Evolutionary conservation across 352 stramenopile species (phyloP).

Genomic region (Globisporangium camurandrum): DNA sequence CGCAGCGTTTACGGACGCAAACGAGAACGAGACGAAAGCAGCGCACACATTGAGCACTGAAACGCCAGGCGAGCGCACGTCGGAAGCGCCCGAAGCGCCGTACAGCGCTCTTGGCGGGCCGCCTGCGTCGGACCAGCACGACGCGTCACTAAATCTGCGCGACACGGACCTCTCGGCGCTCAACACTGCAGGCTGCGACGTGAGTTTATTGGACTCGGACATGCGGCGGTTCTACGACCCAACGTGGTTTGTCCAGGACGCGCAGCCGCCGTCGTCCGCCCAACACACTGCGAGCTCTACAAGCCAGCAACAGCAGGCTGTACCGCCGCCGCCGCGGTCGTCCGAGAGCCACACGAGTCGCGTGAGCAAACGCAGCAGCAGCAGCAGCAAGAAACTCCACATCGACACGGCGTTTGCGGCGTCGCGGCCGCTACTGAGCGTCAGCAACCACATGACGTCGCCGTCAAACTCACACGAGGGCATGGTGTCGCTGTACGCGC

Average conservation of each 20-base stretch:
- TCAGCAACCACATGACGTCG: slow-evolving; percentile 10
- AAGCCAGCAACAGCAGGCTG: neutral
- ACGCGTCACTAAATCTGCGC: slow-evolving; percentile 13
- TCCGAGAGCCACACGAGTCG: slow-evolving; percentile 1
- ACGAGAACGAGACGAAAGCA: slow-evolving; percentile 1
- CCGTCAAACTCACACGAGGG: slow-evolving; percentile 14
- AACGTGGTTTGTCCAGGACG: slow-evolving; percentile 27
- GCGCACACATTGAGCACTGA: neutral
- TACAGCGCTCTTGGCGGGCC: no score
- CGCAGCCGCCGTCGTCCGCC: neutral
- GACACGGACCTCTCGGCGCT: slow-evolving; percentile 35
- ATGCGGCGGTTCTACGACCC: slow-evolving; percentile 72
- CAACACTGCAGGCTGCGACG: slow-evolving; percentile 51
- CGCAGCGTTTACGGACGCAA: no score
- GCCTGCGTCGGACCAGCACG: neutral
- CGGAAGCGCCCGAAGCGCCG: neutral
- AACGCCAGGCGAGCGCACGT: slow-evolving; percentile 2
- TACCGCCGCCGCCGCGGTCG: neutral
- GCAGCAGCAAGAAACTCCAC: neutral
- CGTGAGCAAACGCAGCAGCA: neutral
- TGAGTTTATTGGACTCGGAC: slow-evolving; percentile 49
- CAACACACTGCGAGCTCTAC: neutral
- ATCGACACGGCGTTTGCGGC: neutral
- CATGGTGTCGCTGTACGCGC: slow-evolving; percentile 11
- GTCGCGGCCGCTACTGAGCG: slow-evolving; percentile 1